Evolutionary conservation across 768 basidiomycete genomes (phyloP), one percentile per base, ranked within the genome.

Genomic region (Steccherinum ochraceum): DNA sequence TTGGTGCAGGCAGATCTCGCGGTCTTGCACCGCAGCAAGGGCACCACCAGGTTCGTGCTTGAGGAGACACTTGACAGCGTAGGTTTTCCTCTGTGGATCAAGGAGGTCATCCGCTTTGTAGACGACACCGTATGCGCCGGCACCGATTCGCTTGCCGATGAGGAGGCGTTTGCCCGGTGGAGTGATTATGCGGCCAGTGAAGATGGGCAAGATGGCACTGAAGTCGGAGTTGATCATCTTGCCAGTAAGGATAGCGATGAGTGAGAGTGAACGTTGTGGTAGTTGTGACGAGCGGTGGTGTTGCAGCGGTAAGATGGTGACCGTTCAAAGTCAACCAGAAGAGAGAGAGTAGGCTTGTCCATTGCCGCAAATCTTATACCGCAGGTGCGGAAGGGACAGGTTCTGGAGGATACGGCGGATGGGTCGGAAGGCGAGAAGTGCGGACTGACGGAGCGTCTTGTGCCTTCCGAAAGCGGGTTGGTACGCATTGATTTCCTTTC

Each of bases 91-190:
- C 13, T 43, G 18, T 4, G 53, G 52, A 0, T 58, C 50, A 4
- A 53, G 54, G 23, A 61, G 47, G 48, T 65, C 62, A 39, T 52
- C 42, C 2, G 62, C 64, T 13, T 54, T 54, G 50, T 65, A 65
- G 19, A 65, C 64, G 18, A 62, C 57, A 45, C 62, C 64, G 53
- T 62, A 65, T 1, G 62, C 61, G 23, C 64, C 64, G 20, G 43
- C 46, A 13, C 64, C 64, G 24, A 62, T 46, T 13, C 26, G 21
- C 39, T 60, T 52, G 25, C 58, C 19, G 21, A 62, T 49, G 19
- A 48, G 58, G 12, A 64, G 51, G 24, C 52, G 50, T 39, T 58
- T 39, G 40, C 13, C 21, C 3, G 48, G 52, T 3, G 53, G 47
- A 21, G 42, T 27, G 40, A 65, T 44, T 35, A 51, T 53, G 46